Base-by-base conservation (phyloP, 495 filamentous ascomycete species). In the Tirmania nivea region DNA sequence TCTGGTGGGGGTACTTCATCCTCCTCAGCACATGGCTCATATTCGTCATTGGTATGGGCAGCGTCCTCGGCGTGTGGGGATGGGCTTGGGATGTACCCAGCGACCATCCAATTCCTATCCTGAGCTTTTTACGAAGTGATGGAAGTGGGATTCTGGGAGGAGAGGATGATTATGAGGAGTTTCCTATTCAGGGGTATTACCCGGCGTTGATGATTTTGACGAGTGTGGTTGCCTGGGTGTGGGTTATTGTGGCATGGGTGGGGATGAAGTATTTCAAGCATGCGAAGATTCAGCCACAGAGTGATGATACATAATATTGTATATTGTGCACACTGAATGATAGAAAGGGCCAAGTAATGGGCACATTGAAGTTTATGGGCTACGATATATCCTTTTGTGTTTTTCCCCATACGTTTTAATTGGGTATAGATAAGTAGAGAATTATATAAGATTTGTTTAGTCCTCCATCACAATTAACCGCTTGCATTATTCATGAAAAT, bases 221-320 rank as follows among this genome's bases (percentile, higher is more conserved):
- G 36, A 78, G 79, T 39, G 83, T 97, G 35, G 94, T 97, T 88
- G 85, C 87, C 7, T 97, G 90, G 90, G 86, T 95, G 25, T 97
- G 90, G 90, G 88, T 96, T 34, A 77, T 89, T 35, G 78, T 92
- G 53, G 92, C 92, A 12, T 97, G 90, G 90, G 77, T 94, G 17
- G 90, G 90, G 5, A 95, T 97, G 89, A 97, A 97, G 67, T 96
- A 95, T 68, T 97, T 97, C 62, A 80, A 84, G 62, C 90, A 97
- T 75, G 89, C 90, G 7, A 90, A 93, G 68, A 92, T 95, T 60
- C 62, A 65, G 53, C n/a, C 48, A 5, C 48, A 19, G 48, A 12
- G 11, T 50, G 5, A 45, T 45, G 2, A 31, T 31, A 5, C 25
- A 3, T 31, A 31, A 31, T 31, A 31, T 31, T 31, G 25, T 31